These are phyloP conservation scores for Hemileia vastatrix DNA, from an alignment of 1,284 basidiomycete species.

Conservation along the genomic window DNA sequence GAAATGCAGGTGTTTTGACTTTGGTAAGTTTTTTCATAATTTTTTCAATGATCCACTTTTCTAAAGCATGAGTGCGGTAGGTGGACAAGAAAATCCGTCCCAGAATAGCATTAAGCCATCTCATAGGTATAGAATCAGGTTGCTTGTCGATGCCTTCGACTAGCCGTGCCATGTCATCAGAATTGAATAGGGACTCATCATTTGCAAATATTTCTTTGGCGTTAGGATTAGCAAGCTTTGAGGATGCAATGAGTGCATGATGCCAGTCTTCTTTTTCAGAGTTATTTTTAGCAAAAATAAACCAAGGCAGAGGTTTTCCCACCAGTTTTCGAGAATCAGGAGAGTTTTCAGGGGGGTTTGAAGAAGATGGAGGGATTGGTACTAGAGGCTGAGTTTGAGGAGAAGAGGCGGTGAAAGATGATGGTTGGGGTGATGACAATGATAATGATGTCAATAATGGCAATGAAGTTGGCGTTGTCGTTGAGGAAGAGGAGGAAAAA, in stretches of 20 bases:
- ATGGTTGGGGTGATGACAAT: too few relatives aligned
- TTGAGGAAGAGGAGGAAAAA: neutral
- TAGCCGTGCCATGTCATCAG: conserved; percentile 70
- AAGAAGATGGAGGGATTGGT: too few relatives aligned
- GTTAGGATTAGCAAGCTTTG: conserved; percentile 49
- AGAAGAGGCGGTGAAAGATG: too few relatives aligned
- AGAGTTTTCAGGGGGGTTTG: too few relatives aligned
- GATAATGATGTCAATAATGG: too few relatives aligned
- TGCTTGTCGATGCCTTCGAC: conserved; percentile 77
- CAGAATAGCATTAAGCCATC: conserved; percentile 89
- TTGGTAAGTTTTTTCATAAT: conserved; percentile 89
- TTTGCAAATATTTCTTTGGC: conserved; percentile 24
- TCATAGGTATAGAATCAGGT: conserved; percentile 87
- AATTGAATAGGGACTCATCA: conserved; percentile 56
- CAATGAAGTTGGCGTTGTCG: too few relatives aligned
- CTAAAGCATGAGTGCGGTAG: conserved; percentile 70
- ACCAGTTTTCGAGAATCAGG: conserved; percentile 1
- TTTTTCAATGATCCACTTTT: conserved; percentile 71
- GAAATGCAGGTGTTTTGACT: conserved; percentile 74
- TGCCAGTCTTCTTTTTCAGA: conserved; percentile 74
- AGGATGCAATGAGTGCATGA: conserved; percentile 65
- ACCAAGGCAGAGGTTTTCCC: conserved; percentile 32
- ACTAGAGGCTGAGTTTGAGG: too few relatives aligned
- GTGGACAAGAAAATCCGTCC: conserved; percentile 86
- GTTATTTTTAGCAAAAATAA: conserved; percentile 39